Percentiles rank a stretch among this genome's conserved stretches.
phyloP scores from a whole-genome alignment of 2,329 filamentous ascomycete genomes.

The Sporothrix curviconia region DNA sequence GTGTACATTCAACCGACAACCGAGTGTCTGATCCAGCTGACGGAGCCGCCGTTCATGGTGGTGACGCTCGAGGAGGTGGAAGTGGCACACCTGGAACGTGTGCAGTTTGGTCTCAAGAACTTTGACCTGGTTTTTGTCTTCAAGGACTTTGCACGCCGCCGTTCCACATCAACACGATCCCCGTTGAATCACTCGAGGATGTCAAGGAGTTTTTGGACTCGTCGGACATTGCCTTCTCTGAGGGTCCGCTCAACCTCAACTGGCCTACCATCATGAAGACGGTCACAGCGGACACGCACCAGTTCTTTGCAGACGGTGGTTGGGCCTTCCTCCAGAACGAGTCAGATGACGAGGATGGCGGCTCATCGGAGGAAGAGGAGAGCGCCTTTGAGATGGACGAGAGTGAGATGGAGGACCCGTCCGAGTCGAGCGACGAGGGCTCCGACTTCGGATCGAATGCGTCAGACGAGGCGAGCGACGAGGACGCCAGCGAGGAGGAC shows the following conservation, averaged over 20 bases:
- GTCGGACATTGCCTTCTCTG: slow-evolving; percentile 87
- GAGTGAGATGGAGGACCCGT: slow-evolving; percentile 75
- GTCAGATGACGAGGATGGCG: slow-evolving; percentile 73
- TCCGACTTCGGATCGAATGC: slow-evolving; percentile 92
- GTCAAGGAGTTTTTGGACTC: slow-evolving; percentile 98
- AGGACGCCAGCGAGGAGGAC: slow-evolving; percentile 67
- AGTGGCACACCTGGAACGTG: slow-evolving; percentile 90
- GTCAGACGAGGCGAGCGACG: slow-evolving; percentile 73
- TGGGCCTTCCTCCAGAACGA: slow-evolving; percentile 90
- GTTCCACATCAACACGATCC: slow-evolving; percentile 95
- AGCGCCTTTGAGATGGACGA: slow-evolving; percentile 88
- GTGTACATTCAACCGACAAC: slow-evolving; percentile 95
- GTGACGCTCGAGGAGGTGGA: slow-evolving; percentile 94
- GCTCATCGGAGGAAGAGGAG: slow-evolving; percentile 79
- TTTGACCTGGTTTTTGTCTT: slow-evolving; percentile 98
- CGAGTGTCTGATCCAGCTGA: slow-evolving; percentile 93
- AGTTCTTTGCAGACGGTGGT: slow-evolving; percentile 91
- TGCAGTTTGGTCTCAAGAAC: slow-evolving; percentile 95
- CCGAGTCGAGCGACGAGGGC: slow-evolving; percentile 71
- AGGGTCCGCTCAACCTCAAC: slow-evolving; percentile 94
- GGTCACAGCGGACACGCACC: slow-evolving; percentile 84
- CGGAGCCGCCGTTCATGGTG: slow-evolving; percentile 94
- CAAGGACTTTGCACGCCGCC: slow-evolving; percentile 92
- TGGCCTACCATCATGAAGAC: slow-evolving; percentile 99
- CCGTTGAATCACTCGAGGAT: slow-evolving; percentile 85